These are phyloP conservation scores for Calonectria pseudoturangicola DNA, from an alignment of 2,329 filamentous ascomycete genomes.

Conservation along the genomic window DNA sequence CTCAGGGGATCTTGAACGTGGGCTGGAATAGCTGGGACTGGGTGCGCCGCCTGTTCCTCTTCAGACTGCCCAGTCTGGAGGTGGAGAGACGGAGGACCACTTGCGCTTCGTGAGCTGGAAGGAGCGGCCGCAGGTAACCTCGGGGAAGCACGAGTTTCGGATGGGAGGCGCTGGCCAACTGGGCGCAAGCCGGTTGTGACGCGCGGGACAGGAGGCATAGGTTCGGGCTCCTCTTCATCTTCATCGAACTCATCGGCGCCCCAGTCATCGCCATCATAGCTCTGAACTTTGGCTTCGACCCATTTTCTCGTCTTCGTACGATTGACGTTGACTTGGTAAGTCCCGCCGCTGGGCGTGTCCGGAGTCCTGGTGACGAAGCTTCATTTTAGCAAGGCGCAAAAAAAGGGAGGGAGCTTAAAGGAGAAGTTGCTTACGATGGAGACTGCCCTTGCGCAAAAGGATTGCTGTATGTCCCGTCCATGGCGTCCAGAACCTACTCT, in stretches of 20 bases:
- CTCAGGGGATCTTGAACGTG: constrained; percentile 41
- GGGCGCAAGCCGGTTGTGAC: constrained; percentile 55
- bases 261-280: constrained; percentile 97
- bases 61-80: constrained; percentile 50
- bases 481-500: constrained; percentile 44
- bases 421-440: constrained; percentile 51
- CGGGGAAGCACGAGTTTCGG: constrained; percentile 53
- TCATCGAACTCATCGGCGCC: constrained; percentile 82
- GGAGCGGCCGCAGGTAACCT: constrained; percentile 52
- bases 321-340: constrained; percentile 90
- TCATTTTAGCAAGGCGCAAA: constrained; percentile 40
- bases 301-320: constrained; percentile 95
- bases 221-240: constrained; percentile 71
- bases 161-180: constrained; percentile 55
- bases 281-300: constrained; percentile 90
- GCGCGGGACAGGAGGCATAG: constrained; percentile 60
- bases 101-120: constrained; percentile 52
- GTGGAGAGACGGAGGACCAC: constrained; percentile 53
- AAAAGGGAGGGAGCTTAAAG: background rate
- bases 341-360: constrained; percentile 57
- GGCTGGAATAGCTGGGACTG: constrained; percentile 30
- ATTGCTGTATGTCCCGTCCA: constrained; percentile 57
- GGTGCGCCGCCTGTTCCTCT: constrained; percentile 16
- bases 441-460: constrained; percentile 54
- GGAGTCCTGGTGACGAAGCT: constrained; percentile 52